Base-by-base conservation (phyloP, 768 basidiomycete genomes). In the Galerina marginata region DNA sequence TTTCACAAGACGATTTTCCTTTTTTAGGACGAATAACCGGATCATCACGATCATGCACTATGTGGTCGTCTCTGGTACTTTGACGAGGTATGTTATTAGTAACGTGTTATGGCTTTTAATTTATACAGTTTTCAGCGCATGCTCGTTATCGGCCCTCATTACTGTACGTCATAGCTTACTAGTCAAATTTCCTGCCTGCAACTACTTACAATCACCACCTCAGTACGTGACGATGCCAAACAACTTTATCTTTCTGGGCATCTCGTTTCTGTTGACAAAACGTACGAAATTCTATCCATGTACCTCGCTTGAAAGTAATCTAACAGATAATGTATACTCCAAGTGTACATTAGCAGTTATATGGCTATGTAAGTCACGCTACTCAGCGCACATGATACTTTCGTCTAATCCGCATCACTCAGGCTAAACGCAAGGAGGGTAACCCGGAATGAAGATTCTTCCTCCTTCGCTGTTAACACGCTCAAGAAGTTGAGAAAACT, bases 191-290 rank as follows among this genome's bases (percentile, higher is more conserved):
- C 29, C 5, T 33, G 29, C 20, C 20, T 20, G 20, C 20, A 20
- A 33, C 29, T 33, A 33, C 29, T 33, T 3, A 33, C 29, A 1
- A 33, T 33, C 40, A 63, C 77, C 1, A 60, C 77, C 37, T 76
- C 76, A 2, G 69, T 60, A 47, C 43, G 51, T 29, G 4, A 39
- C 36, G 6, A 54, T 60, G 58, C 58, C 57, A 3, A 26, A 77
- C 49, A 80, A 73, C 9, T 75, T 81, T 56, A 66, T 80, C 42
- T 81, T 77, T 69, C 66, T 82, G 23, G 75, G 72, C 4, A 64
- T 82, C 14, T 74, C 77, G 51, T 80, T 77, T 58, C 66, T 81
- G 9, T 68, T 81, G 7, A 81, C 79, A 10, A 78, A 79, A 62
- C 66, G 81, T 80, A 68, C 29, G 75, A 68, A 33, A 14, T 26